Evolutionary conservation across 2,329 filamentous ascomycete species (phyloP).

Genomic region (Colletotrichum spaethianum): DNA sequence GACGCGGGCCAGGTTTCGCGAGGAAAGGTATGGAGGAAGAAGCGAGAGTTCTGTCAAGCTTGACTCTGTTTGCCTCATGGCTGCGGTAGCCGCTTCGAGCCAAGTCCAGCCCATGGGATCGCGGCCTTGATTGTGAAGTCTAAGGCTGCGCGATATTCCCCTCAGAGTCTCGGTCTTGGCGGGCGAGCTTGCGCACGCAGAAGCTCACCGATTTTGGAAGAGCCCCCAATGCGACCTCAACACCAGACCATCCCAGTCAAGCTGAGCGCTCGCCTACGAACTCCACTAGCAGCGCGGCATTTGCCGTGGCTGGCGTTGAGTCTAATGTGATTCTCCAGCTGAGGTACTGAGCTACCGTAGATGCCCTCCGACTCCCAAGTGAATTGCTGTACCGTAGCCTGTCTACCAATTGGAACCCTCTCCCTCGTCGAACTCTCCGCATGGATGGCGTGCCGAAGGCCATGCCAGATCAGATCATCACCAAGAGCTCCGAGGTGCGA

Average conservation of each 20-base stretch:
- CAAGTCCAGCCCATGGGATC: background rate
- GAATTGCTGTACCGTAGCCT: background rate
- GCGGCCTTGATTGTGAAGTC: background rate
- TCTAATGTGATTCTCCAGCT: background rate
- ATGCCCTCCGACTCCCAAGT: background rate
- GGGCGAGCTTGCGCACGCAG: background rate
- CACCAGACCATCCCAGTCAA: background rate
- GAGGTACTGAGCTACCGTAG: background rate
- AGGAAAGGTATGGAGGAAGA: no score
- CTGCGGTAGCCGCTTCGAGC: background rate
- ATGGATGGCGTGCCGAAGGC: background rate
- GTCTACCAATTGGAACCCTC: background rate
- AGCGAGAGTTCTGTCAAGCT: background rate
- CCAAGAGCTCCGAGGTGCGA: background rate
- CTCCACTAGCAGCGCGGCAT: background rate
- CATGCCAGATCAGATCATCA: background rate
- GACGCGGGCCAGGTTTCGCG: background rate
- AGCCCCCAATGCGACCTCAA: constrained; percentile 5
- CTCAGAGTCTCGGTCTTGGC: background rate
- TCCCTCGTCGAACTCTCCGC: background rate
- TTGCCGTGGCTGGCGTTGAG: background rate
- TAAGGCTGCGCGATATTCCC: constrained; percentile 4
- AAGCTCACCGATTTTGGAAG: background rate
- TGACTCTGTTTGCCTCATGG: background rate
- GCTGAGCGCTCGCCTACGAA: constrained; percentile 1